These are phyloP conservation scores for Hypoxylon sp. DNA, from an alignment of 2,329 filamentous ascomycete species.

Conservation along the genomic window DNA sequence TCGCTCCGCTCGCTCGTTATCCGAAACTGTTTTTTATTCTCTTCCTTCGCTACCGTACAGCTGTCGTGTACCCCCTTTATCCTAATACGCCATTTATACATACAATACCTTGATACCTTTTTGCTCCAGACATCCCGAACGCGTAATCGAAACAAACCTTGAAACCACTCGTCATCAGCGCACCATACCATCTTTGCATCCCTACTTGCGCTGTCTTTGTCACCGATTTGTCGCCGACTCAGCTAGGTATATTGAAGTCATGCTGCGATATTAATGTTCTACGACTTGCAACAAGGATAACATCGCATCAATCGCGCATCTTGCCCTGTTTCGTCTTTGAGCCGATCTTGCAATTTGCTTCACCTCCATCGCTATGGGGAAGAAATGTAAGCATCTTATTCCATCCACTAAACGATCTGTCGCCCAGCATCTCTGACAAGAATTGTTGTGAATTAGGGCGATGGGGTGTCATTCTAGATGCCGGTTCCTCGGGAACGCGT, in stretches of 20 bases:
- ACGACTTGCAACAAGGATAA: conserved; percentile 18
- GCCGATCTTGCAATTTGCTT: conserved; percentile 11
- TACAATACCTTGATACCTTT: conserved; percentile 17
- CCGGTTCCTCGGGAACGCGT: conserved; percentile 96
- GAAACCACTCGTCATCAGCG: conserved; percentile 33
- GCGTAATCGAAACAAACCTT: conserved; percentile 48
- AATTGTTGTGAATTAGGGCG: conserved; percentile 61
- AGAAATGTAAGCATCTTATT: conserved; percentile 51
- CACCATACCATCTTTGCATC: conserved; percentile 31
- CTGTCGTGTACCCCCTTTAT: conserved; percentile 27
- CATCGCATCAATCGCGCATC: conserved; percentile 38
- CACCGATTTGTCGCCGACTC: background rate
- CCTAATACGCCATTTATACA: conserved; percentile 24
- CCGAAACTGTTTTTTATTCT: conserved; percentile 32
- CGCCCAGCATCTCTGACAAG: conserved; percentile 26
- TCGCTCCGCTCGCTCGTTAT: conserved; percentile 32
- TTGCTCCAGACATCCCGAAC: conserved; percentile 29
- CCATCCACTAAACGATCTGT: background rate
- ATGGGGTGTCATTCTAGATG: conserved; percentile 97
- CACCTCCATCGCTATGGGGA: conserved; percentile 49
- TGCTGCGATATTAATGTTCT: conserved; percentile 36
- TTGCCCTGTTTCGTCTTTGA: conserved; percentile 15
- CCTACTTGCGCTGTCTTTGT: conserved; percentile 17
- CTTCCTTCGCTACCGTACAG: conserved; percentile 30
- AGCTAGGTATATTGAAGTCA: conserved; percentile 25